Base-by-base conservation (phyloP, 495 filamentous ascomycete genomes). In the Penicillium alfredii region DNA sequence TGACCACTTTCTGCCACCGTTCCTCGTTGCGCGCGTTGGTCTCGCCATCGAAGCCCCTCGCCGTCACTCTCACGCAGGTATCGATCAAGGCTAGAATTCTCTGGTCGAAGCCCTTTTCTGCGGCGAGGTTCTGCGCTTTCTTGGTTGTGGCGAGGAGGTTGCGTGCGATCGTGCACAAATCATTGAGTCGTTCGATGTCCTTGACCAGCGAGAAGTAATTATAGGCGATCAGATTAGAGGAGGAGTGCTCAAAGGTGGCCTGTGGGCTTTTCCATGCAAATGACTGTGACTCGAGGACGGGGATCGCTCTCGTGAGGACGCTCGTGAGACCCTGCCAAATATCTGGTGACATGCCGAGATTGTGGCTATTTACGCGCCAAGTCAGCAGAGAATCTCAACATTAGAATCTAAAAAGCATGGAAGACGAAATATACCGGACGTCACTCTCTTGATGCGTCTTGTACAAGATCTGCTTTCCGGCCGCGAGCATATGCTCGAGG, bases 41-140 rank as follows among this genome's bases (percentile, higher is more conserved):
- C 35, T 93, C 86, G 9, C 86, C 86, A 55, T 94, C 88, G 44
- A 87, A 94, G 0, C 86, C 88, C 53, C 88, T 77, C 33, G 88
- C 88, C 0, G 88, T 92, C 1, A 96, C 86, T 34, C 85, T 76
- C 18, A 94, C 80, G 56, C 86, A 92, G 10, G 88, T 74, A 49
- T 84, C 82, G 42, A 94, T 84, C 16, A 90, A 64, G 37, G 83
- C 80, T 42, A 87, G 74, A n/a, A 96, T 77, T 51, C 86, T 76
- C 49, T 86, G 78, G 53, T 94, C 85, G 37, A 94, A 81, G 10
- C 78, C 70, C 29, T 80, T 76, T 16, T 82, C 76, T 24, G 85
- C 83, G 11, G 86, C 88, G n/a, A 92, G 69, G 45, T 94, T 85
- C 54, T 96, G 89, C 5, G 82, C 83, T 18, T 81, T 76, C 51